Base-by-base conservation (phyloP, 345 rosid species). In the Carallia brachiata region DNA sequence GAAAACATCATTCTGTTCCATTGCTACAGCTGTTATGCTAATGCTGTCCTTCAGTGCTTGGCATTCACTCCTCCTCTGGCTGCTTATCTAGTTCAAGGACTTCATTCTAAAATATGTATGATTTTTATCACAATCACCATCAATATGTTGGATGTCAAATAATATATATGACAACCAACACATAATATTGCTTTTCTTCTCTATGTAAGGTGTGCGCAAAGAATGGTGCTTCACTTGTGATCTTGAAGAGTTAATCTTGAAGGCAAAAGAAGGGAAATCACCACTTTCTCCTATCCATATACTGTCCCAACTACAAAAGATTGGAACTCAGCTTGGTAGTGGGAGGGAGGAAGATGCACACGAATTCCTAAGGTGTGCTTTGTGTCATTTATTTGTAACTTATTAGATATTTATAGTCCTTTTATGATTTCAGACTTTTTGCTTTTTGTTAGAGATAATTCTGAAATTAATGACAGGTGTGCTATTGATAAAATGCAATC, bases 271-370 rank as follows among this genome's bases (percentile, higher is more conserved):
- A 64, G 83, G 87, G 52, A 89, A 82, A 78, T 80, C 88, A 69
- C 88, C 91, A 15, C 75, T 92, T 48, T 90, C 97, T 57, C 96
- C 98, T 62, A 72, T 60, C 73, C 83, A 84, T 68, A 86, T 96
- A 57, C 69, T 95, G 48, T 89, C 97, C 61, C 91, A 82, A 63
- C 78, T 96, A 54, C 91, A 81, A 67, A 84, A 73, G 72, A 82
- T 85, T 53, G 94, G 93, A 84, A 87, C 88, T 72, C 87, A 75
- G 73, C 93, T 92, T 78, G 89, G 90, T 57, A 83, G 83, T 71
- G 99, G 99, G 37, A 88, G 85, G 69, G 90, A 96, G 78, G 99
- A 96, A 83, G 99, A 96, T 75, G 99, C 99, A 36, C 99, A 96
- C 85, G 98, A 96, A 81, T 96, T 92, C 77, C 82, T 96, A 68